Conservation (phyloP, 2,329 filamentous ascomycete genomes). For the Tolypocladium tundrense region DNA sequence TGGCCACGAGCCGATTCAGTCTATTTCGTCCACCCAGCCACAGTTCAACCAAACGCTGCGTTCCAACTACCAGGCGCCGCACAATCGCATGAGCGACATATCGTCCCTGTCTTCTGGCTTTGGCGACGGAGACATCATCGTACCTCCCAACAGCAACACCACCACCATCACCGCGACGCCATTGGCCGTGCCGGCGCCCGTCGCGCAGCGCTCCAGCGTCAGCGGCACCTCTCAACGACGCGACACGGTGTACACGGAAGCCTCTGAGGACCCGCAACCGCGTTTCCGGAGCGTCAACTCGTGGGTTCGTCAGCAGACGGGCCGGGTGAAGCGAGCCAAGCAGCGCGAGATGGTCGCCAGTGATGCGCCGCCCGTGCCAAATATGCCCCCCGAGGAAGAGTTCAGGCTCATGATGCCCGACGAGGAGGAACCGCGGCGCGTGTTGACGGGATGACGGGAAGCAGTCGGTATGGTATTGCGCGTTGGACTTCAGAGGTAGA, state of each 20-base stretch:
- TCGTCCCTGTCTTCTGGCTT: slow-evolving; percentile 57
- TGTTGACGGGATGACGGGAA: slow-evolving; percentile 14
- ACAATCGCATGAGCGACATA: slow-evolving; percentile 34
- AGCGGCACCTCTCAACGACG: slow-evolving; percentile 14
- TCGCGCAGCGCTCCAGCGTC: slow-evolving; percentile 4
- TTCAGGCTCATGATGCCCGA: slow-evolving; percentile 42
- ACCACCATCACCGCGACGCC: slow-evolving; percentile 5
- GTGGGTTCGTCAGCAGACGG: slow-evolving; percentile 56
- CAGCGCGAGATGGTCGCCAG: slow-evolving; percentile 18
- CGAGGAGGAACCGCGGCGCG: slow-evolving; percentile 32
- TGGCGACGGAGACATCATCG: slow-evolving; percentile 49
- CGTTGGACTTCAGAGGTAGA: neutral
- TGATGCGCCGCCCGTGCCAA: slow-evolving; percentile 29
- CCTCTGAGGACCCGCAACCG: slow-evolving; percentile 42
- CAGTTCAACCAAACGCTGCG: slow-evolving; percentile 6
- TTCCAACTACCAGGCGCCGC: slow-evolving; percentile 12
- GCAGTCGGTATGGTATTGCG: neutral
- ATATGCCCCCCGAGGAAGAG: slow-evolving; percentile 33
- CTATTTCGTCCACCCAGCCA: slow-evolving; percentile 4
- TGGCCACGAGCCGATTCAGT: slow-evolving; percentile 1
- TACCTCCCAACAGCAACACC: slow-evolving; percentile 20
- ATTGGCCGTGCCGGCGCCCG: slow-evolving; percentile 2
- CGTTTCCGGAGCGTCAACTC: slow-evolving; percentile 49
- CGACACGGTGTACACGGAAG: slow-evolving; percentile 42
- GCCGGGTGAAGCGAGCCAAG: slow-evolving; percentile 38